Conservation (phyloP, 2,329 filamentous ascomycete genomes). For the Sordariomycetes sp. region DNA sequence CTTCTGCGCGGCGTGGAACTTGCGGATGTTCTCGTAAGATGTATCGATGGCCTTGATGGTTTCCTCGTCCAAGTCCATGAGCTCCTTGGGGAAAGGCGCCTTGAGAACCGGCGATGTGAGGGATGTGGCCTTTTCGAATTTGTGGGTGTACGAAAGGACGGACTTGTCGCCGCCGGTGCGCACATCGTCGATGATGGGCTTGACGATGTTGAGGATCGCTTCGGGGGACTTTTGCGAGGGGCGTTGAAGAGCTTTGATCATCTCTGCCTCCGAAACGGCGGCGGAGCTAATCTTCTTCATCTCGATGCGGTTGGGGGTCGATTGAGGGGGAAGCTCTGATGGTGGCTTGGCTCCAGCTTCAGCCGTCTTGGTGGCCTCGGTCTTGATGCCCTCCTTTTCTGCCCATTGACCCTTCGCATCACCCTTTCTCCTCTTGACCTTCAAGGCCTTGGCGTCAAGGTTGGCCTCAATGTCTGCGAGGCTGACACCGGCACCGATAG, state of each 20-base stretch:
- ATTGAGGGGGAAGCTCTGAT: conserved; percentile 21
- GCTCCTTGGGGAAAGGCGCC: conserved; percentile 74
- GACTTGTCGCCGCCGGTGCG: conserved; percentile 77
- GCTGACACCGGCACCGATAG: conserved; percentile 72
- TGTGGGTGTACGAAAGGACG: conserved; percentile 88
- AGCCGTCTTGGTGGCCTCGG: too few species aligned
- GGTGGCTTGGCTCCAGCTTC: too few species aligned
- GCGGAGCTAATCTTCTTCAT: conserved; percentile 75
- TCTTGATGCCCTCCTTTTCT: conserved; percentile 64
- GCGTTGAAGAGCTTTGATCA: conserved; percentile 69
- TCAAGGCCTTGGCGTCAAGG: conserved; percentile 87
- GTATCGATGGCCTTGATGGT: conserved; percentile 88
- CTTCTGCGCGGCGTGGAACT: conserved; percentile 87
- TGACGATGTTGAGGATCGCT: conserved; percentile 81
- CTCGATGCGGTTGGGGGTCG: conserved; percentile 46
- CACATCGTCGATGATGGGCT: conserved; percentile 85
- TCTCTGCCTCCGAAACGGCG: conserved; percentile 51
- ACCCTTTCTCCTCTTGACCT: conserved; percentile 86
- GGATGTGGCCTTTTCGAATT: conserved; percentile 93
- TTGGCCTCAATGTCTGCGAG: conserved; percentile 86
- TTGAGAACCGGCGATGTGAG: conserved; percentile 81
- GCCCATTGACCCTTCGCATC: conserved; percentile 93
- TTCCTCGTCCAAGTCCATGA: conserved; percentile 80
- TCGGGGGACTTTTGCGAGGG: conserved; percentile 95
- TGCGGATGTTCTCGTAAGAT: conserved; percentile 88